Conservation (phyloP, 2,329 filamentous ascomycete genomes). For the Fusarium secorum region DNA sequence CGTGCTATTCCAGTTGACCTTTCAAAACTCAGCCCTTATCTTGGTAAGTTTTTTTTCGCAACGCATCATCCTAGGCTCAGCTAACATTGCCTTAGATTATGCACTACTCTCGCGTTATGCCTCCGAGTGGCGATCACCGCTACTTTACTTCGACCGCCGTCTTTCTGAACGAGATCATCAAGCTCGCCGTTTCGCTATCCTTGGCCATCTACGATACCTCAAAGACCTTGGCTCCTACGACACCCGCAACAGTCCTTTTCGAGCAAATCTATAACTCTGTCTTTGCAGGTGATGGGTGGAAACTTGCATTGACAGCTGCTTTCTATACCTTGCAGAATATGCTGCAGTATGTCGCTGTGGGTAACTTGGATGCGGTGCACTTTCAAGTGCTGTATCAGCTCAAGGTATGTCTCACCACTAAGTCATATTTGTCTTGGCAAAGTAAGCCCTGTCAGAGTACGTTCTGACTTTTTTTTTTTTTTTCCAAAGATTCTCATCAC, state of each 20-base stretch:
- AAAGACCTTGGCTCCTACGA: conserved; percentile 76
- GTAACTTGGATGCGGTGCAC: conserved; percentile 89
- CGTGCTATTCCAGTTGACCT: conserved; percentile 66
- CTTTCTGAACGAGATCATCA: conserved; percentile 91
- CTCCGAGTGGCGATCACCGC: conserved; percentile 79
- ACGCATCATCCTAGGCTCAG: conserved; percentile 46
- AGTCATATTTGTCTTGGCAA: background rate
- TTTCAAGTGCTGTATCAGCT: conserved; percentile 95
- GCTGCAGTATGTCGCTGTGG: conserved; percentile 90
- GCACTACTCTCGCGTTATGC: conserved; percentile 96
- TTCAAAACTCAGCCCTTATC: conserved; percentile 78
- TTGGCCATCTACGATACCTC: conserved; percentile 90
- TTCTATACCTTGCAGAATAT: conserved; percentile 93
- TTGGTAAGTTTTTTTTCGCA: conserved; percentile 58
- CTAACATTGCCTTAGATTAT: conserved; percentile 68
- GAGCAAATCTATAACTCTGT: conserved; percentile 80
- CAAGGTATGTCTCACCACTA: conserved; percentile 62
- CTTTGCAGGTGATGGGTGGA: conserved; percentile 93
- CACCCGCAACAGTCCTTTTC: conserved; percentile 81
- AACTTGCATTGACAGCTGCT: conserved; percentile 85
- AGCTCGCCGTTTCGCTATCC: conserved; percentile 84
- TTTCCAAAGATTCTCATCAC: conserved; percentile 76
- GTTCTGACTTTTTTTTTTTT: background rate
- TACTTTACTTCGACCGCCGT: conserved; percentile 96
- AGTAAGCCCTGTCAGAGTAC: background rate